Evolutionary conservation across 2,329 filamentous ascomycete genomes (phyloP), one percentile per base, ranked within the genome.

Genomic region (Aspergillus sp.): DNA sequence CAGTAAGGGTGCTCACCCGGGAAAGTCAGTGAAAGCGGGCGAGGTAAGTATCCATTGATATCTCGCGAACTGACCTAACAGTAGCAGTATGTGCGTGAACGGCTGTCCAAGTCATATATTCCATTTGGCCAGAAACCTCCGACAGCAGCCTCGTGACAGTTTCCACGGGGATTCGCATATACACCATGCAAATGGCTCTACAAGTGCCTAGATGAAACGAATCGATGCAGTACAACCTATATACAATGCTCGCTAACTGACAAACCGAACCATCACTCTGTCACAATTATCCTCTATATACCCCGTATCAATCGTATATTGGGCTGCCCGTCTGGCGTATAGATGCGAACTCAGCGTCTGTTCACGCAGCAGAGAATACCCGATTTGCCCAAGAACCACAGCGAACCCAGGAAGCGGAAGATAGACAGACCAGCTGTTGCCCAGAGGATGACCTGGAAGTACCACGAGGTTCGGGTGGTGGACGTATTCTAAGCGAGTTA

Each of bases 341-440:
- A 6, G 14, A 23, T 11, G n/a, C 11, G 3, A 45, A n/a, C n/a
- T 52, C 40, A 52, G 17, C 50, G 50, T 34, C 50, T 38, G 45
- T 47, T 52, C 11, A 52, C 45, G 81, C 93, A 97, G 86, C 91
- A 96, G 85, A 96, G 89, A 75, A 97, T 85, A 75, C 94, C 93
- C 53, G 91, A 95, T 78, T 86, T 89, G 71, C 91, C 91, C 66
- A 99, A 78, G 88, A 97, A 99, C 90, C 90, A 97, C 68, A 82
- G 73, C 78, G 93, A 96, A 61, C 94, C 94, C 55, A 89, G 79
- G 81, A 99, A 99, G 62, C 94, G 90, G 72, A 97, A 78, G 47
- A 96, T 68, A 2, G 91, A 89, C 59, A 97, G 79, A 50, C 82
- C 81, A 21, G 93, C 93, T 10, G 93, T 97, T 36, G 91, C 86